phyloP scores from a whole-genome alignment of 2,329 filamentous ascomycete genomes.

The Nigrospora osmanthi region DNA sequence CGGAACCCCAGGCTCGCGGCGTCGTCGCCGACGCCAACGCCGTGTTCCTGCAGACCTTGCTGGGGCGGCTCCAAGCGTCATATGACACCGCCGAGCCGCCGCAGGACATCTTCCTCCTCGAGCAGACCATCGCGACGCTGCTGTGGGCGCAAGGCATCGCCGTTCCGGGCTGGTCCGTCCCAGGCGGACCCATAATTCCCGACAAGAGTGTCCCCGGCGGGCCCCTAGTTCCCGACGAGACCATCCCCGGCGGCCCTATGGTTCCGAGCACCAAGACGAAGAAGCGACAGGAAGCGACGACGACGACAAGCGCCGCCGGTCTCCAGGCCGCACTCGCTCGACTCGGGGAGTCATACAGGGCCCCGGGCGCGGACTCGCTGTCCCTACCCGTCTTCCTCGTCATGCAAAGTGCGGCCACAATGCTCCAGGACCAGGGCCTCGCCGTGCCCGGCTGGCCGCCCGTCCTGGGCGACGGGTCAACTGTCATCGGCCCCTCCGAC shows the following conservation, averaged over 20 bases:
- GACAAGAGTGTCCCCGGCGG: constrained; percentile 16
- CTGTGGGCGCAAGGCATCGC: constrained; percentile 6
- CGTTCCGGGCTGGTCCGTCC: constrained; percentile 2
- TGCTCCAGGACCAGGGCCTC: constrained; percentile 14
- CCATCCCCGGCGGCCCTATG: constrained; percentile 20
- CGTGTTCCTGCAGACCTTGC: constrained; percentile 11
- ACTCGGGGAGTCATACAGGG: constrained; percentile 13
- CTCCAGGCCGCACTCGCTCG: constrained; percentile 9
- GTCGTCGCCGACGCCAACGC: constrained; percentile 12
- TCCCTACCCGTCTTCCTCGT: constrained; percentile 13
- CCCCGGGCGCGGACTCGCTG: constrained; percentile 10
- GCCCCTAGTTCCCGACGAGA: constrained; percentile 18
- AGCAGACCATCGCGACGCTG: constrained; percentile 15
- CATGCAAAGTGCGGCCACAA: constrained; percentile 15
- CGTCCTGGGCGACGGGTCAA: constrained; percentile 10
- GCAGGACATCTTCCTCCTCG: constrained; percentile 14
- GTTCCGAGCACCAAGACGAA: constrained; percentile 10
- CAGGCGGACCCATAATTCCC: constrained; percentile 22
- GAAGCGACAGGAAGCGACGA: constrained; percentile 1
- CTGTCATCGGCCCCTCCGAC: constrained; percentile 9
- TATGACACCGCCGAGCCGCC: constrained; percentile 14
- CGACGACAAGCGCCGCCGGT: constrained; percentile 2
- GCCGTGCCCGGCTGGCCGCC: constrained; percentile 16
- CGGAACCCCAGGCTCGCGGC: constrained; percentile 8
- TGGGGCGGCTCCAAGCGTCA: constrained; percentile 9